Evolutionary conservation across 2,329 filamentous ascomycete species (phyloP).

Genomic region (Pestalotiopsis sp.): DNA sequence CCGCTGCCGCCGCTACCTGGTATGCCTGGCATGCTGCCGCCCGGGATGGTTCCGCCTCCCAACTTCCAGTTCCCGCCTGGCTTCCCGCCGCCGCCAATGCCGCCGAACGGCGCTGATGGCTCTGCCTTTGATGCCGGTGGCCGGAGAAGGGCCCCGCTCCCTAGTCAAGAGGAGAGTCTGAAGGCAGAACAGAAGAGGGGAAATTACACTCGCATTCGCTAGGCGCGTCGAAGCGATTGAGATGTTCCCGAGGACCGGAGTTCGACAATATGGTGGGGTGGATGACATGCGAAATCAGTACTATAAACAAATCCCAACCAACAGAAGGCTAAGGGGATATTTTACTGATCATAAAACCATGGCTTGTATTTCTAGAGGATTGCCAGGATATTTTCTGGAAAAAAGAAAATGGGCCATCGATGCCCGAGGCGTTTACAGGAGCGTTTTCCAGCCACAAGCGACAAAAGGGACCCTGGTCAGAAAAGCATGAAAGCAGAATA

Average conservation of each 20-base stretch:
- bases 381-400: conserved; percentile 1
- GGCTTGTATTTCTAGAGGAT: conserved; percentile 6
- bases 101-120: conserved; percentile 27
- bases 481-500: not conserved
- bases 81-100: conserved; percentile 41
- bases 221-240: conserved; percentile 18
- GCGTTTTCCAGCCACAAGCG: not conserved
- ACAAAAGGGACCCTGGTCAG: not conserved
- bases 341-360: not conserved
- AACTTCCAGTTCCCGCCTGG: conserved; percentile 46
- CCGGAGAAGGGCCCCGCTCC: conserved; percentile 67
- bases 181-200: conserved; percentile 73
- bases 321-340: not conserved
- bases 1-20: conserved; percentile 60
- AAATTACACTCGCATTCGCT: conserved; percentile 59
- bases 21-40: conserved; percentile 51
- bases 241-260: not conserved
- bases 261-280: not conserved
- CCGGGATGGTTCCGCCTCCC: conserved; percentile 48
- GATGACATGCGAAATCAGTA: not conserved
- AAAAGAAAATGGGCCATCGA: conserved; percentile 2
- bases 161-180: conserved; percentile 82
- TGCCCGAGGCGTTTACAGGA: conserved; percentile 8
- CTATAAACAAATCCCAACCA: not conserved
- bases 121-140: conserved; percentile 26